Percentiles rank a stretch among this genome's conserved stretches.
These are phyloP conservation scores for Cryptomeria japonica DNA, from an alignment of 75 land plant genomes.

Conservation along the genomic window DNA sequence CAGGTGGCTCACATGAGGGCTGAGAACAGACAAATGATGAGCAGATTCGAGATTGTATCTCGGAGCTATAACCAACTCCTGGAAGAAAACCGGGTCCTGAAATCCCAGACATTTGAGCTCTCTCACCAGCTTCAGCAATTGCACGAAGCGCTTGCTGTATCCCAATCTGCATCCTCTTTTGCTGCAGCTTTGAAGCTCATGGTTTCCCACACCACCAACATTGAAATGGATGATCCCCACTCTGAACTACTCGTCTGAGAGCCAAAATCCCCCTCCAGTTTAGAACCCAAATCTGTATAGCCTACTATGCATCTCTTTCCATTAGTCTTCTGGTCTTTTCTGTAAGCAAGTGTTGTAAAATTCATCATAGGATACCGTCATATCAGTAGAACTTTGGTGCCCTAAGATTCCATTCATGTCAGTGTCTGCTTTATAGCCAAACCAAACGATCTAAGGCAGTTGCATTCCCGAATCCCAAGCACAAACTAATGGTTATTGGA, in stretches of 20 bases:
- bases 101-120: conserved; percentile 33
- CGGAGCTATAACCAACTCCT: conserved; percentile 31
- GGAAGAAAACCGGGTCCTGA: conserved; percentile 42
- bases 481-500: neutral
- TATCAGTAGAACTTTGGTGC: neutral
- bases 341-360: neutral
- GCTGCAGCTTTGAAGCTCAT: neutral
- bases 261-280: neutral
- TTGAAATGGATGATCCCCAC: neutral
- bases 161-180: neutral
- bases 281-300: neutral
- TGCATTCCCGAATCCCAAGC: neutral
- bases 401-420: neutral
- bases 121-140: conserved; percentile 38
- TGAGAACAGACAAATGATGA: conserved; percentile 53
- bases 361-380: neutral
- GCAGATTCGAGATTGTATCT: conserved; percentile 35
- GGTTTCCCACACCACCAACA: neutral
- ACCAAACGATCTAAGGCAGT: neutral
- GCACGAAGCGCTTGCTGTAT: neutral
- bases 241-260: neutral
- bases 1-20: conserved; percentile 48
- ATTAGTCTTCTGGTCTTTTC: neutral
- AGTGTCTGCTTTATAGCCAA: neutral
- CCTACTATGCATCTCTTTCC: neutral